phyloP scores from a whole-genome alignment of 2,329 filamentous ascomycete genomes.

The Diaporthe citrichinensis region DNA sequence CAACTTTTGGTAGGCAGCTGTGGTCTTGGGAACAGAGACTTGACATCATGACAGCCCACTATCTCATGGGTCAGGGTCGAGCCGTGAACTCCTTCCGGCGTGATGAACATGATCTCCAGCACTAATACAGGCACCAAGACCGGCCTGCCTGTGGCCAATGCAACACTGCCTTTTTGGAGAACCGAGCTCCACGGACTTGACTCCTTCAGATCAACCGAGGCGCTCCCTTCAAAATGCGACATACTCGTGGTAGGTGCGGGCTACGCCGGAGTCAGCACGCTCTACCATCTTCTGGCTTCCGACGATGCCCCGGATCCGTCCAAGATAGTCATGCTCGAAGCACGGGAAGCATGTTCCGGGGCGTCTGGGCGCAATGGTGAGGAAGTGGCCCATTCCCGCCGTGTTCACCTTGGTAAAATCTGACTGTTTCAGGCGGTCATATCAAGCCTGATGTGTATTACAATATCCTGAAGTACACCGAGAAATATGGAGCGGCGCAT shows the following conservation, averaged over 20 bases:
- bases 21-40: background rate
- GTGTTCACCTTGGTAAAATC: background rate
- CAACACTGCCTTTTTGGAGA: conserved; percentile 56
- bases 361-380: conserved; percentile 55
- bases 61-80: background rate
- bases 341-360: conserved; percentile 53
- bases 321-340: conserved; percentile 51
- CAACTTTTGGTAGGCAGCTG: background rate
- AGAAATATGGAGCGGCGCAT: conserved; percentile 23
- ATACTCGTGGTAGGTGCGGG: conserved; percentile 64
- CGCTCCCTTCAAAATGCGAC: conserved; percentile 56
- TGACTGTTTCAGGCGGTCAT: conserved; percentile 30
- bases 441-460: conserved; percentile 39
- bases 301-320: conserved; percentile 25
- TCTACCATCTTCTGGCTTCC: conserved; percentile 55
- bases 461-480: conserved; percentile 29
- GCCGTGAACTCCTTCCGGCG: background rate
- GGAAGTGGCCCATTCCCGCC: conserved; percentile 31
- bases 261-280: conserved; percentile 58
- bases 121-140: background rate
- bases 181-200: conserved; percentile 53
- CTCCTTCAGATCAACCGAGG: conserved; percentile 52
- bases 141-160: conserved; percentile 24
- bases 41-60: background rate
- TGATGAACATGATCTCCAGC: background rate